Evolutionary conservation across 225 moss, liverwort and hornwort species (phyloP), one percentile per base, ranked within the genome.

Genomic region (Polytrichum formosum): DNA sequence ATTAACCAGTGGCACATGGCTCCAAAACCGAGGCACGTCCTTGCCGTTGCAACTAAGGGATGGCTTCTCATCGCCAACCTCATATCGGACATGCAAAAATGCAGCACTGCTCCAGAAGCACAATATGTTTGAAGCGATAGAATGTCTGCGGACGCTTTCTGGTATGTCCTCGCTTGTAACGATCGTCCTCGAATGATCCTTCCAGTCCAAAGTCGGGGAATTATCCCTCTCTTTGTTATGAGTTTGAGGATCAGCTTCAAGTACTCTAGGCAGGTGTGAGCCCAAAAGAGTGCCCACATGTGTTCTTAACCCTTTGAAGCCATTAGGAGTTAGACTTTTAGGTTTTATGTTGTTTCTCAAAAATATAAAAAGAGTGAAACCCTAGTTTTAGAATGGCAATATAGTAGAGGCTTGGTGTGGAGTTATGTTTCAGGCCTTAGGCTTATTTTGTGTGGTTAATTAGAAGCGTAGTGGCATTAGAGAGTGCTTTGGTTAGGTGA

Each of bases 81-180:
- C 20, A 56, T 63, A 25, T 5, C 26, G 27, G 31, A 63, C 19
- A 35, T 46, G n/a, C 64, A 63, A 63, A 4, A 3, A 20, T 1
- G 72, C 64, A 28, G 72, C 1, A 23, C 28, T 21, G 17, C 63
- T 72, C 72, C 64, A 72, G 64, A 72, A 72, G 53, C 63, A 72
- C 53, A 68, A 68, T 28, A 72, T 54, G 0, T 6, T 54, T 54
- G 53, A 8, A 72, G n/a, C 1, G 0, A n/a, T 29, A 18, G 64
- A 64, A 27, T 0, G 53, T 0, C 5, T 0, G 63, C 4, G 21
- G n/a, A 65, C 18, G 73, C 56, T 23, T 65, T 55, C 31, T 56
- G 65, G 56, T 65, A 73, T 56, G 10, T 65, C 4, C 25, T 73
- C 31, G 0, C 6, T 22, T 31, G 73, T 25, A 22, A 73, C 31